These are phyloP conservation scores for Erodium moschatum DNA, from an alignment of 441 rosid genomes.

Conservation along the genomic window DNA sequence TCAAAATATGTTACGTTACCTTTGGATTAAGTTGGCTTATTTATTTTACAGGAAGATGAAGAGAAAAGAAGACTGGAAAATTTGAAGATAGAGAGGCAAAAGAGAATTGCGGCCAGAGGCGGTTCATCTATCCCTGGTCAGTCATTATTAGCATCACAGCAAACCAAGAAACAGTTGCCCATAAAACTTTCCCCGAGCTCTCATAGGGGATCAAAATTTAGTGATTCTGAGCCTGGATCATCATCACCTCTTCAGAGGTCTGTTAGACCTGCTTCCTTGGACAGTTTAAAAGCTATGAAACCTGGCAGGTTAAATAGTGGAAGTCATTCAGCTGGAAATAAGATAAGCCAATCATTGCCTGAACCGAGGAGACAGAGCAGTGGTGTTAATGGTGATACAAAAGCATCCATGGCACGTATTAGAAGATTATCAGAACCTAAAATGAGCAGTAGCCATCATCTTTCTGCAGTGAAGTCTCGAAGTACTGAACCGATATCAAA, in stretches of 20 bases:
- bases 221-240: conserved; percentile 69
- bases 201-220: conserved; percentile 67
- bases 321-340: conserved; percentile 46
- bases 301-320: conserved; percentile 43
- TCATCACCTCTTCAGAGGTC: conserved; percentile 64
- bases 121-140: conserved; percentile 38
- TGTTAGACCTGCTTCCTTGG: conserved; percentile 38
- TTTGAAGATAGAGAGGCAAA: conserved; percentile 79
- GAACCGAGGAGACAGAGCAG: conserved; percentile 46
- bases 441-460: conserved; percentile 30
- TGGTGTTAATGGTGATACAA: conserved; percentile 38
- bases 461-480: conserved; percentile 43
- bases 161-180: conserved; percentile 44
- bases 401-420: conserved; percentile 54
- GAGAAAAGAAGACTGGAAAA: conserved; percentile 68
- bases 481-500: conserved; percentile 36
- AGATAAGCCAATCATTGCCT: conserved; percentile 56
- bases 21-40: conserved; percentile 5
- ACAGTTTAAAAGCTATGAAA: conserved; percentile 43
- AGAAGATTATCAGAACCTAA: conserved; percentile 91
- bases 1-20: no score
- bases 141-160: conserved; percentile 35
- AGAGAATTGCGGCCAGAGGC: conserved; percentile 79
- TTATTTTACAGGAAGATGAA: conserved; percentile 61
- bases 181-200: conserved; percentile 60